Evolutionary conservation across 2,329 filamentous ascomycete genomes (phyloP).

Genomic region (Ascosphaera pollenicola): DNA sequence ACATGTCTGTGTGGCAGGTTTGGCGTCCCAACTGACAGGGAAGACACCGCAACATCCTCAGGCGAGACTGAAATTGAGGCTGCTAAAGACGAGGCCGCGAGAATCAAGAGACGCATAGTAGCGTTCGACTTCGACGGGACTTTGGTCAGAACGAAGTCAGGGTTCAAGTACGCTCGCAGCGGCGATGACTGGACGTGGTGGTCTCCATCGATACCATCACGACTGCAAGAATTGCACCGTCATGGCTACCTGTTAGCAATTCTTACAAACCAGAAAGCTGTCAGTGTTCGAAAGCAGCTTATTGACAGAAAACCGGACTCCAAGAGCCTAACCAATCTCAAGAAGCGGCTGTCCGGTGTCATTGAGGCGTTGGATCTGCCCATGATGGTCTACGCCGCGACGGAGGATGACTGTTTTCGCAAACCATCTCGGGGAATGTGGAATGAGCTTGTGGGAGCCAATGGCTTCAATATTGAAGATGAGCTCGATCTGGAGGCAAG

Average conservation of each 20-base stretch:
- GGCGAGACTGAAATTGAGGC: conserved; percentile 3
- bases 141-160: conserved; percentile 56
- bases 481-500: conserved; percentile 48
- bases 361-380: conserved; percentile 48
- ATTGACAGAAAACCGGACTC: conserved; percentile 46
- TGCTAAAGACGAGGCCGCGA: neutral
- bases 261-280: conserved; percentile 71
- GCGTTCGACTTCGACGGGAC: conserved; percentile 51
- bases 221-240: conserved; percentile 43
- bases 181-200: conserved; percentile 90
- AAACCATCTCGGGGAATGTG: conserved; percentile 88
- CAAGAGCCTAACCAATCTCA: conserved; percentile 56
- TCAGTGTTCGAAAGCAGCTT: conserved; percentile 51
- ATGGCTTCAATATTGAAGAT: conserved; percentile 7
- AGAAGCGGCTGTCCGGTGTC: conserved; percentile 51
- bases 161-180: conserved; percentile 51
- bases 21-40: conserved; percentile 12
- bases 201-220: conserved; percentile 46
- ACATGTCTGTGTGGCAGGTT: conserved; percentile 62
- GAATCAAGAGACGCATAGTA: conserved; percentile 15
- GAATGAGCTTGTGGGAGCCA: conserved; percentile 23
- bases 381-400: conserved; percentile 66
- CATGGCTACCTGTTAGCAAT: conserved; percentile 59
- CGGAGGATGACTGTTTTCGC: conserved; percentile 55
- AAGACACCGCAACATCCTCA: conserved; percentile 1